These are phyloP conservation scores for Pseudoperonospora humuli DNA, from an alignment of 352 stramenopile genomes.

Conservation along the genomic window DNA sequence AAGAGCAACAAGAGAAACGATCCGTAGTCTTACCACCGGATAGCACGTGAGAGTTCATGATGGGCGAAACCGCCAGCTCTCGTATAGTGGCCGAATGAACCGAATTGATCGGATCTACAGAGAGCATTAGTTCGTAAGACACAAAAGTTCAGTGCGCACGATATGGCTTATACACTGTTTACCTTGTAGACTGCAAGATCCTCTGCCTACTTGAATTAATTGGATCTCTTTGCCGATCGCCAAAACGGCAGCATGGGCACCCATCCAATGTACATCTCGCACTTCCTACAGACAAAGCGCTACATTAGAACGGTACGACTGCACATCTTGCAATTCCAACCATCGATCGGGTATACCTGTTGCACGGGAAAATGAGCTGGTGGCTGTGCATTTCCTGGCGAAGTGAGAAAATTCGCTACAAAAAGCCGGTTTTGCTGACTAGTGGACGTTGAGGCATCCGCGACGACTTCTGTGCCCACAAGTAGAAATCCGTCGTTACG, in stretches of 20 bases:
- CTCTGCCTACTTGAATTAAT: conserved; percentile 35
- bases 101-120: conserved; percentile 40
- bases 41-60: conserved; percentile 21
- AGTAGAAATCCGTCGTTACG: conserved; percentile 66
- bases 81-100: conserved; percentile 70
- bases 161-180: neutral
- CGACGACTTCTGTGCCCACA: conserved; percentile 48
- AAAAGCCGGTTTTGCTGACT: conserved; percentile 51
- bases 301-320: neutral
- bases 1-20: conserved; percentile 12
- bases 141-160: neutral
- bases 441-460: neutral
- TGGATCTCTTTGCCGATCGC: conserved; percentile 71
- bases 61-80: conserved; percentile 44
- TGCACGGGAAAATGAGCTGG: conserved; percentile 30
- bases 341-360: conserved; percentile 19
- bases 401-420: conserved; percentile 37
- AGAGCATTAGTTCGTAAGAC: neutral
- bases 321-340: neutral
- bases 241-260: conserved; percentile 30
- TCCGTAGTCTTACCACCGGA: conserved; percentile 29
- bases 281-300: conserved; percentile 42
- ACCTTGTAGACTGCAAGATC: conserved; percentile 32
- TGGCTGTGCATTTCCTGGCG: conserved; percentile 10
- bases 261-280: conserved; percentile 67